Conservation (phyloP, 495 filamentous ascomycete genomes). For the Antarctomyces pellizariae region DNA sequence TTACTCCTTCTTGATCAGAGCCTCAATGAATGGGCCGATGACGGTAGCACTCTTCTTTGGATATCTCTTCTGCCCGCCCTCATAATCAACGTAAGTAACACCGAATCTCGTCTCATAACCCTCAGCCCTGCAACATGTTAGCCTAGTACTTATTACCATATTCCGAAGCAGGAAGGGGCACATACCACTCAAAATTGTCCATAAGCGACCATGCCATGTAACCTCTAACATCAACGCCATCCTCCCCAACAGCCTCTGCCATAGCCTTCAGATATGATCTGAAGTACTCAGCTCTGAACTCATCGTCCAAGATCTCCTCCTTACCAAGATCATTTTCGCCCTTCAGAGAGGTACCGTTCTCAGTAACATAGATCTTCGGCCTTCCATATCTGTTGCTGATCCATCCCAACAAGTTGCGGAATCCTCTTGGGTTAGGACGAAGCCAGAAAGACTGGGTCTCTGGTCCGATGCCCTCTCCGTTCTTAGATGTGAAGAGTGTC, state of each 20-base stretch:
- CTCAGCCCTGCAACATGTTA: slow-evolving; percentile 24
- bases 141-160: not conserved
- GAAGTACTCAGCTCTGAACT: slow-evolving; percentile 56
- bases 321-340: slow-evolving; percentile 52
- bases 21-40: slow-evolving; percentile 37
- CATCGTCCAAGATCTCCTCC: slow-evolving; percentile 46
- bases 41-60: slow-evolving; percentile 57
- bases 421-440: slow-evolving; percentile 43
- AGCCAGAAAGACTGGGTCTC: slow-evolving; percentile 60
- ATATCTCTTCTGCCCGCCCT: slow-evolving; percentile 46
- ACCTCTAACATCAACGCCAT: slow-evolving; percentile 45
- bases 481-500: slow-evolving; percentile 40
- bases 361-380: slow-evolving; percentile 60
- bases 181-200: slow-evolving; percentile 39
- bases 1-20: slow-evolving; percentile 26
- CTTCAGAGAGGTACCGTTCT: slow-evolving; percentile 58
- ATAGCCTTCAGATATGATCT: slow-evolving; percentile 46
- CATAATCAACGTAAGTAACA: slow-evolving; percentile 56
- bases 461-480: slow-evolving; percentile 42
- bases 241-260: slow-evolving; percentile 38
- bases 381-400: slow-evolving; percentile 49
- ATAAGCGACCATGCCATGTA: slow-evolving; percentile 69
- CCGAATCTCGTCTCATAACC: slow-evolving; percentile 71
- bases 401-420: slow-evolving; percentile 57
- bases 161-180: not conserved